Percentiles rank a stretch among this genome's conserved stretches.
These are phyloP conservation scores for Entomortierella beljakovae DNA, from an alignment of 192 early-diverging fungal genomes.

Conservation along the genomic window DNA sequence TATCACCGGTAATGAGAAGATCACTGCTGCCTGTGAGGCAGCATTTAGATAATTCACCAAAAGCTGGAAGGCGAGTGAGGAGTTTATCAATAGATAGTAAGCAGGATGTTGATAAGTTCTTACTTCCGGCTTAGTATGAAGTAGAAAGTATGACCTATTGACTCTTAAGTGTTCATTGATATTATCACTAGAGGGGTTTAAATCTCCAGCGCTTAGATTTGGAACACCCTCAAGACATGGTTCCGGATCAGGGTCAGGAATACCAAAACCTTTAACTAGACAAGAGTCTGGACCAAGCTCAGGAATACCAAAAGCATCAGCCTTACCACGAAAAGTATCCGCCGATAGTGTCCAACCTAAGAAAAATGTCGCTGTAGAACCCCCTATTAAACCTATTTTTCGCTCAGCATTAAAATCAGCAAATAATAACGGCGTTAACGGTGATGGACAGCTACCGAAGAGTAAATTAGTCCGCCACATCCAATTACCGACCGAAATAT, in stretches of 20 bases:
- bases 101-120: not conserved
- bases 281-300: not conserved
- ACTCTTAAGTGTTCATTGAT: not conserved
- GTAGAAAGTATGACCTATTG: not conserved
- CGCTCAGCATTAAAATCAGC: slow-evolving; percentile 40
- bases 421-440: not conserved
- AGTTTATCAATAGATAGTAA: slow-evolving; percentile 29
- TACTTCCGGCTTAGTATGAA: not conserved
- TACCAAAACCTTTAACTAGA: not conserved
- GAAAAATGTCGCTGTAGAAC: not conserved
- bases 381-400: slow-evolving; percentile 13
- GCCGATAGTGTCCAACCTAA: not conserved
- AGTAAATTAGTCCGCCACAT: slow-evolving; percentile 46
- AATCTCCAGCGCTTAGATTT: not conserved
- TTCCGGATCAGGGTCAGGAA: not conserved
- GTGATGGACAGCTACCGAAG: not conserved
- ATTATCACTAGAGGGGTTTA: slow-evolving; percentile 8
- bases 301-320: not conserved
- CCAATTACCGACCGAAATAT: slow-evolving; percentile 32
- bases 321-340: slow-evolving; percentile 1
- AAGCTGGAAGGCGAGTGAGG: not conserved
- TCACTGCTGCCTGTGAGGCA: slow-evolving; percentile 1
- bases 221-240: slow-evolving; percentile 5
- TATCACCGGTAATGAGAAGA: slow-evolving; percentile 12
- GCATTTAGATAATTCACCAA: not conserved